Percentiles rank a stretch among this genome's conserved stretches.
These are phyloP conservation scores for Alternaria sp. DNA, from an alignment of 2,329 filamentous ascomycete genomes.

Conservation along the genomic window DNA sequence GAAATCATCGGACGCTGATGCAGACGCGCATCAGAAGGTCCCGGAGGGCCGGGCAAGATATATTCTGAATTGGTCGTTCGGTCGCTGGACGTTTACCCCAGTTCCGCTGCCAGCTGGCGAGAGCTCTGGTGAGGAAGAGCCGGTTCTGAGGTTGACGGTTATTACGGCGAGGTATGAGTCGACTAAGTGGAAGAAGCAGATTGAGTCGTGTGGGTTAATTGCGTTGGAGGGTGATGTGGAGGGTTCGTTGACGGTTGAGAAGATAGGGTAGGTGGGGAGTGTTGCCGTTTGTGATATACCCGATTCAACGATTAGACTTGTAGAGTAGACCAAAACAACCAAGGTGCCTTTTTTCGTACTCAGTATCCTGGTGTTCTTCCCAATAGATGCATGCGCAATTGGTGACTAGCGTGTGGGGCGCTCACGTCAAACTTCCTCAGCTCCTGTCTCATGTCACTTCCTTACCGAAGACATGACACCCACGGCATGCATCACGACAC, in stretches of 20 bases:
- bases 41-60: constrained; percentile 62
- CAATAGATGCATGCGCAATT: background rate
- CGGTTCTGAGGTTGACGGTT: constrained; percentile 73
- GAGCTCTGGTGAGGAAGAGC: constrained; percentile 54
- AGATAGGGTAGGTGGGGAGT: constrained; percentile 10
- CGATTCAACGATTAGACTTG: background rate
- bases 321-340: background rate
- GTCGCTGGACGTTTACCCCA: constrained; percentile 87
- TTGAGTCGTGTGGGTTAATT: constrained; percentile 63
- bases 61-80: constrained; percentile 98
- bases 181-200: constrained; percentile 76
- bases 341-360: background rate
- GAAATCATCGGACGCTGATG: constrained; percentile 53
- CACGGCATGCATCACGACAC: background rate
- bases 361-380: background rate
- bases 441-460: background rate
- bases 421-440: background rate
- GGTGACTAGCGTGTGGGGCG: background rate
- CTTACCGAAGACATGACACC: background rate
- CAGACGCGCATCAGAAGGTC: constrained; percentile 45
- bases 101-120: constrained; percentile 52
- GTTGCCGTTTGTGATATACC: background rate
- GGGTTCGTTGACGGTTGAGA: constrained; percentile 31
- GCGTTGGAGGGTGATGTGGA: constrained; percentile 30
- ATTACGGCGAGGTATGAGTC: constrained; percentile 77